Conservation (phyloP, 768 basidiomycete species). For the Clavaria fumosa region DNA sequence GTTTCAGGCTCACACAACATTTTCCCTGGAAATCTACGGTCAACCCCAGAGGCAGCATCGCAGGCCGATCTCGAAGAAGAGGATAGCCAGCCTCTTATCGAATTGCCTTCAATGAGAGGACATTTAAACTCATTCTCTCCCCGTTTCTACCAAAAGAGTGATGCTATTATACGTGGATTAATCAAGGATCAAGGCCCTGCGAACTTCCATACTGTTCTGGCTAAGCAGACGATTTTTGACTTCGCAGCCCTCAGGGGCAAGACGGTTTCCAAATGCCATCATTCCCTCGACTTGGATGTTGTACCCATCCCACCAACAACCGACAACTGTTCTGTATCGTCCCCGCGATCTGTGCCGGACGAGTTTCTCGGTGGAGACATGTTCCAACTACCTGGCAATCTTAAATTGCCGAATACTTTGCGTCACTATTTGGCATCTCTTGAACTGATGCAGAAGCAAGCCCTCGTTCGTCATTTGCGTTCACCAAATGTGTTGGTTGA, state of each 20-base stretch:
- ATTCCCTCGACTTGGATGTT: slow-evolving; percentile 3
- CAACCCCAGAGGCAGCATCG: too few species aligned
- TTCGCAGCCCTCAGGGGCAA: slow-evolving; percentile 29
- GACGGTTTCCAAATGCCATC: slow-evolving; percentile 12
- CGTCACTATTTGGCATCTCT: slow-evolving; percentile 63
- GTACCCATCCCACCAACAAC: slow-evolving; percentile 1
- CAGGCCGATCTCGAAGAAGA: too few species aligned
- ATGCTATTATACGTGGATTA: too few species aligned
- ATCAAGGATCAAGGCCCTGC: slow-evolving; percentile 2
- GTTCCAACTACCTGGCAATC: slow-evolving; percentile 23
- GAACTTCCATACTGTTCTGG: slow-evolving; percentile 1
- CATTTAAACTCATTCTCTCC: too few species aligned
- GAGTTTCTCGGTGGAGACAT: slow-evolving; percentile 32
- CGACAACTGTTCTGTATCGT: slow-evolving; percentile 4
- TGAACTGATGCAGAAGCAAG: slow-evolving; percentile 51
- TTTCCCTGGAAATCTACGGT: too few species aligned
- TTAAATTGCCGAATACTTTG: slow-evolving; percentile 17
- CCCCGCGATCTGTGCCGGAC: slow-evolving; percentile 20
- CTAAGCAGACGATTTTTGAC: slow-evolving; percentile 12
- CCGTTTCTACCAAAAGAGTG: too few species aligned
- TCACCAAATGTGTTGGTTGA: slow-evolving; percentile 30
- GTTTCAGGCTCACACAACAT: too few species aligned
- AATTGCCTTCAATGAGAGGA: too few species aligned
- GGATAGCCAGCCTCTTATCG: too few species aligned
- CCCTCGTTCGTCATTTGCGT: slow-evolving; percentile 36